Evolutionary conservation across 2,329 filamentous ascomycete species (phyloP), one percentile per base, ranked within the genome.

Genomic region (Cordyceps javanica): DNA sequence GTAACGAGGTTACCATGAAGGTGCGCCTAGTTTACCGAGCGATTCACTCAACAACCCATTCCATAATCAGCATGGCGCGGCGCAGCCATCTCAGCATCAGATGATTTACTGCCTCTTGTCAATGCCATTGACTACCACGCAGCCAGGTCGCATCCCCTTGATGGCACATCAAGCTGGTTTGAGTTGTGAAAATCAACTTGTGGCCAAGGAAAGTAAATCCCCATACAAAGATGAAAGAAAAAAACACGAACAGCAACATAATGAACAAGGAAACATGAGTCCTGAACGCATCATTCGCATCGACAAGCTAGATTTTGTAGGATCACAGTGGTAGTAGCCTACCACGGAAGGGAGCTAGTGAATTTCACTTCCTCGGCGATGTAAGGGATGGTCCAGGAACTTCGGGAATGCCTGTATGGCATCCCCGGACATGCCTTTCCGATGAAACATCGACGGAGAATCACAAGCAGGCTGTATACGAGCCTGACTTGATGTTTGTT

Each of bases 221-320:
- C 58, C 55, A 62, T 52, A 58, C 62, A 61, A 45, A 57, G 61
- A 56, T 53, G 48, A 45, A 62, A 60, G 53, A 45, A 60, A 45
- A 60, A 54, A 62, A 63, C 68, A 67, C 60, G 62, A 67, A 67
- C 67, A 62, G 61, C 61, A 60, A 63, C 57, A 64, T 66, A 69
- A 68, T 30, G 38, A 59, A 59, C 38, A 59, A 54, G 46, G 57
- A 56, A 53, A 60, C 52, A 6, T 41, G 48, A 11, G 23, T 45
- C 32, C 45, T 44, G 46, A 51, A 38, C 55, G 46, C 46, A 45
- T 57, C 55, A 19, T 51, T 39, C 32, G 45, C 55, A 51, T 57
- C 46, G 46, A 44, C 38, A 38, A 57, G 55, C 36, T 42, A 21
- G 10, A 45, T 36, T 23, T 36, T 21, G 30, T 36, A 51, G 30